Conservation (phyloP, 176 grass and related monocot species). For the Coix lacrymajobi region DNA sequence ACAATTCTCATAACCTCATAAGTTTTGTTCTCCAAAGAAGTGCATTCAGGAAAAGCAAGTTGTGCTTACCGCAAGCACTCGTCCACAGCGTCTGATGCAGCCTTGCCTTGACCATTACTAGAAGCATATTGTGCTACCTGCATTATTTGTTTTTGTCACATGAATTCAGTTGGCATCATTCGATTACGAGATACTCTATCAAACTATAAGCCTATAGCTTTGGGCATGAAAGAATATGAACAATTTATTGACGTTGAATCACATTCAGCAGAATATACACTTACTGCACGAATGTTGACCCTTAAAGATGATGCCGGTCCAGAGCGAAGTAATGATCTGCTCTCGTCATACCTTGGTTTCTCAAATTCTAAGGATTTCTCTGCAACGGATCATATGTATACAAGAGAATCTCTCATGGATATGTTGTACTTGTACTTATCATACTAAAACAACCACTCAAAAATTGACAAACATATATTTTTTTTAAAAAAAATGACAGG, state of each 20-base stretch:
- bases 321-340: constrained; percentile 75
- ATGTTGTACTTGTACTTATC: neutral
- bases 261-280: neutral
- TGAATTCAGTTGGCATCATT: neutral
- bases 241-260: neutral
- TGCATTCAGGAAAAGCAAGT: neutral
- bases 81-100: constrained; percentile 78
- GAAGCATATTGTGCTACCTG: constrained; percentile 95
- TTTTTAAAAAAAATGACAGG: neutral
- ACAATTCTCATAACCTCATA: neutral
- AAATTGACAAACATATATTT: neutral
- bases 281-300: constrained; percentile 87
- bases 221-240: neutral
- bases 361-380: constrained; percentile 71
- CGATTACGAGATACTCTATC: neutral
- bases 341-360: constrained; percentile 62
- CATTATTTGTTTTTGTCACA: neutral
- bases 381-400: constrained; percentile 36
- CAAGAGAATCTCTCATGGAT: neutral
- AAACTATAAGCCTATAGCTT: neutral
- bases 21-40: neutral
- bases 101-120: constrained; percentile 71
- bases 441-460: neutral
- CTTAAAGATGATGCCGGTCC: constrained; percentile 77
- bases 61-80: constrained; percentile 69